Conservation (phyloP, 2,329 filamentous ascomycete species). For the Aureobasidium melanogenum region DNA sequence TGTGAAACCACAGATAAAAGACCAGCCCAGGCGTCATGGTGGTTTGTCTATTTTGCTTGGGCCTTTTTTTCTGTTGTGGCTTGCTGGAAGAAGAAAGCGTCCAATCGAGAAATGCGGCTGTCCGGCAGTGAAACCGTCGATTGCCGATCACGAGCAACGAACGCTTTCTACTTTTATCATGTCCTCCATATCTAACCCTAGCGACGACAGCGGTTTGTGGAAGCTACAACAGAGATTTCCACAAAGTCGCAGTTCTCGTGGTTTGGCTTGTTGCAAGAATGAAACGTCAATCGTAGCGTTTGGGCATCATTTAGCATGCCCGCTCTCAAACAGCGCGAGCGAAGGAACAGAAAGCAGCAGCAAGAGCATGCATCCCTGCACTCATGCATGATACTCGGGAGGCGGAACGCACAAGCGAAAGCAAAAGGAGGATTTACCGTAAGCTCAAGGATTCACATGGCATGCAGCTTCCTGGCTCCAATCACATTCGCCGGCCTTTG, state of each 20-base stretch:
- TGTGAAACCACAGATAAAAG: not conserved
- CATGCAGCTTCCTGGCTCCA: not conserved
- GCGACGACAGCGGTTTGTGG: not conserved
- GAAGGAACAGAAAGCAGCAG: slow-evolving; percentile 4
- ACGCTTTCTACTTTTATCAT: slow-evolving; percentile 3
- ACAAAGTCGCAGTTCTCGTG: not conserved
- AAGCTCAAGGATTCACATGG: not conserved
- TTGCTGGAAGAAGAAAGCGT: not conserved
- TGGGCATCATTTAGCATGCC: not conserved
- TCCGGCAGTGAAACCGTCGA: slow-evolving; percentile 11
- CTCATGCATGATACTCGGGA: not conserved
- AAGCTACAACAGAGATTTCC: not conserved
- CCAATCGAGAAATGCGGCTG: not conserved
- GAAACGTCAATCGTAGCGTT: not conserved
- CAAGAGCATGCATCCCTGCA: not conserved
- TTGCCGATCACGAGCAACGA: slow-evolving; percentile 7
- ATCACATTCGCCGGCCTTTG: not conserved
- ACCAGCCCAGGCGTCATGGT: not conserved
- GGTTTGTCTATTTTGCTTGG: not conserved
- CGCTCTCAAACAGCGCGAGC: slow-evolving; percentile 3
- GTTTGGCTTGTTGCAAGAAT: not conserved
- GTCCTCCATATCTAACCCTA: not conserved
- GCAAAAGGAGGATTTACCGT: not conserved
- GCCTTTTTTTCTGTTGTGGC: not conserved
- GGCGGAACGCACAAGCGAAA: slow-evolving; percentile 5